Conservation (phyloP, 2,329 filamentous ascomycete genomes). For the Colletotrichum lindemuthianum region DNA sequence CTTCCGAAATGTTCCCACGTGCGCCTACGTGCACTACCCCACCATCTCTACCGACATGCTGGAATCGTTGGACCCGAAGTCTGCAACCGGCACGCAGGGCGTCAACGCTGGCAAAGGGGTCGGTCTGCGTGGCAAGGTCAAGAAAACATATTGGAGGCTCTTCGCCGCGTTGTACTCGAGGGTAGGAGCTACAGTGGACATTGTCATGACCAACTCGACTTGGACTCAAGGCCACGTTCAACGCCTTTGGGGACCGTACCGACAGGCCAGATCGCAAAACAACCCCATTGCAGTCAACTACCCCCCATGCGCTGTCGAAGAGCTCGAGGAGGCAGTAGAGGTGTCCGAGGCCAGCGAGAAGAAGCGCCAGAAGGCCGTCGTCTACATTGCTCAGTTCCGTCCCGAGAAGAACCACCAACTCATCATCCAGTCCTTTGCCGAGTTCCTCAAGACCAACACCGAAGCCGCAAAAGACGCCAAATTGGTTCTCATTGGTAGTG, state of each 20-base stretch:
- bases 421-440: constrained; percentile 84
- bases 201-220: constrained; percentile 96
- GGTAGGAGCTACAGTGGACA: constrained; percentile 85
- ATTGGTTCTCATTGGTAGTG: constrained; percentile 88
- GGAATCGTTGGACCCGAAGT: constrained; percentile 75
- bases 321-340: constrained; percentile 79
- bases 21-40: constrained; percentile 96
- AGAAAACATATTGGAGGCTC: constrained; percentile 85
- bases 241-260: constrained; percentile 77
- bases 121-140: constrained; percentile 75
- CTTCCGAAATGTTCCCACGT: constrained; percentile 83
- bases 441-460: constrained; percentile 71
- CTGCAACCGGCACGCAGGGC: constrained; percentile 69
- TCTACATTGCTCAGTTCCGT: constrained; percentile 97
- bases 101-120: constrained; percentile 85
- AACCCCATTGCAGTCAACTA: constrained; percentile 81
- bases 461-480: constrained; percentile 65
- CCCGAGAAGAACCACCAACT: constrained; percentile 96
- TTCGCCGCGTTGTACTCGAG: constrained; percentile 87
- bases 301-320: constrained; percentile 89
- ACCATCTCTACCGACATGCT: constrained; percentile 99
- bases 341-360: constrained; percentile 76
- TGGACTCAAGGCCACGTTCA: constrained; percentile 92
- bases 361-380: constrained; percentile 74
- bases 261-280: constrained; percentile 53